phyloP scores from a whole-genome alignment of 495 filamentous ascomycete species.

The Neurospora sublineolata region DNA sequence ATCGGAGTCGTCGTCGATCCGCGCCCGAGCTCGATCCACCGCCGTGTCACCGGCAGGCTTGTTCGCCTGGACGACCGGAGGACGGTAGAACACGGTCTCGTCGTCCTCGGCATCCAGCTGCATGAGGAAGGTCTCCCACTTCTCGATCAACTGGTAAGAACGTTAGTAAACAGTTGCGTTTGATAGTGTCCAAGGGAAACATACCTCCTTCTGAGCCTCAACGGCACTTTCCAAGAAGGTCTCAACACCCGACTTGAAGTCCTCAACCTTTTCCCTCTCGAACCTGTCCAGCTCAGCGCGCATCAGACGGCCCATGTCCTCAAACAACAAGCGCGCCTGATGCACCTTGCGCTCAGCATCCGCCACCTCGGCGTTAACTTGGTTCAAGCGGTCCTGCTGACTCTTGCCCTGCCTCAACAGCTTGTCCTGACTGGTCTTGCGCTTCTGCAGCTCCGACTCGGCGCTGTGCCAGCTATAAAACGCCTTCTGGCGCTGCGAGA shows the following conservation, averaged over 20 bases:
- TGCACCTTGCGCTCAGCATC: conserved; percentile 93
- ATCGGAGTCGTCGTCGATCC: conserved; percentile 41
- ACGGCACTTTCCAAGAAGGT: conserved; percentile 94
- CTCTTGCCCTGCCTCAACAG: conserved; percentile 82
- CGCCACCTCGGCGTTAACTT: conserved; percentile 79
- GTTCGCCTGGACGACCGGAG: conserved; percentile 37
- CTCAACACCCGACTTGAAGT: conserved; percentile 96
- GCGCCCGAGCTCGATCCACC: conserved; percentile 38
- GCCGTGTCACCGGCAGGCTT: conserved; percentile 37
- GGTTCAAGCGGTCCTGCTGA: conserved; percentile 88
- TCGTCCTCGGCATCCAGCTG: conserved; percentile 91
- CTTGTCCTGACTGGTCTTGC: conserved; percentile 79
- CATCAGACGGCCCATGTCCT: conserved; percentile 96
- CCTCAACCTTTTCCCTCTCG: conserved; percentile 95
- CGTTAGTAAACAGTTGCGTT: not conserved
- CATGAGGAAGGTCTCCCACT: conserved; percentile 96
- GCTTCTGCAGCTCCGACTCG: conserved; percentile 78
- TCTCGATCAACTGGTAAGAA: conserved; percentile 72
- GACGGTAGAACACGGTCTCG: conserved; percentile 63
- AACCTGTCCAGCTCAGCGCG: conserved; percentile 82
- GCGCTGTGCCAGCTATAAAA: conserved; percentile 87
- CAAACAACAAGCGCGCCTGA: conserved; percentile 77
- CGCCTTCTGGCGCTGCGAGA: conserved; percentile 84
- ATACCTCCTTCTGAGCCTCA: conserved; percentile 95
- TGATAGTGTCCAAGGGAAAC: conserved; percentile 10